Base-by-base conservation (phyloP, 352 stramenopile species). In the Thraustochytrium sp. region DNA sequence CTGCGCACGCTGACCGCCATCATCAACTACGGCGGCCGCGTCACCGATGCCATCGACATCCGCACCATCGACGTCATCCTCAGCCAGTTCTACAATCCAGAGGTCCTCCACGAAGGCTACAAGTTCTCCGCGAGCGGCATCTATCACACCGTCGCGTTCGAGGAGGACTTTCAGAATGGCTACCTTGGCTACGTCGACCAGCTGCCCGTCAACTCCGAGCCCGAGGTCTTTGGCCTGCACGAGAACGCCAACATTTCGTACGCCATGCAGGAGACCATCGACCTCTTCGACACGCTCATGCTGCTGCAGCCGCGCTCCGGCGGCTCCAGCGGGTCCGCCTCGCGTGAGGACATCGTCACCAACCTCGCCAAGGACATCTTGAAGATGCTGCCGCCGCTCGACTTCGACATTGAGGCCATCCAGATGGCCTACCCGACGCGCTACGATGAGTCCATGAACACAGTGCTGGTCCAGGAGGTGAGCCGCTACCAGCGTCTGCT, bases 361-460 rank as follows among this genome's bases (percentile, higher is more conserved):
- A 92, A 95, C 51, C 88, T 92, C 36, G 93, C 93, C 2, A 91
- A 87, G 59, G 93, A 97, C 64, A 97, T 97, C 75, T 65, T 96
- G 8, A 83, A 88, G 3, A 16, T 83, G 65, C 89, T 93, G 26
- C 83, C 92, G 53, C 89, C 94, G 87, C 1, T 85, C 80, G 16
- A 76, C 1, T 98, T 96, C 85, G 94, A 98, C 64, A 91, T 97
- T 53, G 93, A 98, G 84, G 91, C 92, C 53, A 94, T 93, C 1
- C 88, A 88, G 18, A 90, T 98, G 31, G 91, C 93, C 53, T 98
- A 97, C 85, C 94, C 94, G 0, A 92, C 97, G 9, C 87, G 88
- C 62, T 98, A 98, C 87, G 85, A 92, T 9, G 94, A 98, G 85
- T 96, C 92, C 1, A 98, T 98, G 94, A 98, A 98, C 88, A 98